Evolutionary conservation across 495 filamentous ascomycete species (phyloP).

Genomic region (Xylaria flabelliformis): DNA sequence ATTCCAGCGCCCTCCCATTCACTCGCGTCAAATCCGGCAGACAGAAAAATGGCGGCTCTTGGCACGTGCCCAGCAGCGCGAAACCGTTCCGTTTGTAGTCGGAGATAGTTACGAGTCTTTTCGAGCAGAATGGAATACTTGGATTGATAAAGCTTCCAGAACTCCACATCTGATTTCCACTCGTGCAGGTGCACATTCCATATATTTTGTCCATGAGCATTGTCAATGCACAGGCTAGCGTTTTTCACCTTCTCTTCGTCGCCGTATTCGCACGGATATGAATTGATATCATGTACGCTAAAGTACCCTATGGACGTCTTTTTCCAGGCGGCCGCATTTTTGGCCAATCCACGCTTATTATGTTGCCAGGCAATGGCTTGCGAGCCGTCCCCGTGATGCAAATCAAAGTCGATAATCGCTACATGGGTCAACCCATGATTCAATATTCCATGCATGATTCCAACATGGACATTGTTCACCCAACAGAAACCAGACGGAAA

Average conservation of each 20-base stretch:
- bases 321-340: constrained; percentile 72
- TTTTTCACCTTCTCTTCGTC: constrained; percentile 89
- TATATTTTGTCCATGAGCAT: constrained; percentile 87
- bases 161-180: constrained; percentile 81
- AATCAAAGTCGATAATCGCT: constrained; percentile 94
- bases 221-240: constrained; percentile 90
- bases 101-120: constrained; percentile 79
- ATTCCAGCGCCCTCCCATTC: constrained; percentile 91
- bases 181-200: constrained; percentile 95
- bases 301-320: constrained; percentile 92
- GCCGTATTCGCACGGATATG: constrained; percentile 90
- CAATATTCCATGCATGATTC: constrained; percentile 85
- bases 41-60: constrained; percentile 89
- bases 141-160: constrained; percentile 84
- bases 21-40: constrained; percentile 95
- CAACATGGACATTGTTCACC: constrained; percentile 98
- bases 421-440: constrained; percentile 88
- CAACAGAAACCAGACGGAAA: constrained; percentile 96
- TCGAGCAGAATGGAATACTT: constrained; percentile 77
- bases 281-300: constrained; percentile 96
- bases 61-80: constrained; percentile 59
- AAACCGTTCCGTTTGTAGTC: constrained; percentile 68
- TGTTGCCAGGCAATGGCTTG: constrained; percentile 90
- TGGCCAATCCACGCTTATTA: constrained; percentile 70
- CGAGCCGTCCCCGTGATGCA: constrained; percentile 96